phyloP scores from a whole-genome alignment of 75 land plant genomes.

The Pinus albicaulis region DNA sequence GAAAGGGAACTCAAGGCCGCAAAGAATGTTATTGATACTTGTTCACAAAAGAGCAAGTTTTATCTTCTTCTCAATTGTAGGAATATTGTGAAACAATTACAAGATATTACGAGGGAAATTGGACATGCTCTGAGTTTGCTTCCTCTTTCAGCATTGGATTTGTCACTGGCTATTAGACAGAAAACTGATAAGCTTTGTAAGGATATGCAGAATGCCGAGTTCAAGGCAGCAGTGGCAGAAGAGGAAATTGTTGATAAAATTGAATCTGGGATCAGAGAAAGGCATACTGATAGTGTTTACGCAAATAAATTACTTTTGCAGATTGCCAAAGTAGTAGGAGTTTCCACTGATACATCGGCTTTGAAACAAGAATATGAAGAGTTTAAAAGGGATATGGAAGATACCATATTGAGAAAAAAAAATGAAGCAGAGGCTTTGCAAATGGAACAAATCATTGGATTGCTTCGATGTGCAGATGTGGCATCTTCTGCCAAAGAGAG shows the following conservation, averaged over 20 bases:
- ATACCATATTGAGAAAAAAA: slow-evolving; percentile 48
- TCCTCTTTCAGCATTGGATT: slow-evolving; percentile 54
- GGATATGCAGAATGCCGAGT: slow-evolving; percentile 52
- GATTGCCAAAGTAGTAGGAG: slow-evolving; percentile 60
- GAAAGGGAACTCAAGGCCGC: slow-evolving; percentile 36
- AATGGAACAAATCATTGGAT: slow-evolving; percentile 64
- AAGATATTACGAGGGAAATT: slow-evolving; percentile 55
- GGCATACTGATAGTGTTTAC: slow-evolving; percentile 44
- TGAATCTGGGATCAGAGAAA: slow-evolving; percentile 52
- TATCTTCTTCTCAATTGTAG: slow-evolving; percentile 60
- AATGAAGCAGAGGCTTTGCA: slow-evolving; percentile 63
- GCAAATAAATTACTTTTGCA: slow-evolving; percentile 54
- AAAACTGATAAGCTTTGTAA: slow-evolving; percentile 29
- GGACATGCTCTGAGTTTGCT: slow-evolving; percentile 52
- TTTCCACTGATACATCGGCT: slow-evolving; percentile 40
- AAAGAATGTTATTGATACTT: slow-evolving; percentile 27
- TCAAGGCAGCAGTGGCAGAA: slow-evolving; percentile 51
- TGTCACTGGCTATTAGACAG: slow-evolving; percentile 28
- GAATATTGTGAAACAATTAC: slow-evolving; percentile 33
- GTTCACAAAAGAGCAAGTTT: slow-evolving; percentile 50
- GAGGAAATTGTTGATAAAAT: slow-evolving; percentile 55
- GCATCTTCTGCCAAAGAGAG: slow-evolving; percentile 53
- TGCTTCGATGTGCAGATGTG: slow-evolving; percentile 57
- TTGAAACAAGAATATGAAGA: slow-evolving; percentile 44
- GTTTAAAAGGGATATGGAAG: slow-evolving; percentile 61